These are phyloP conservation scores for Rhododendron ferrugineum DNA, from an alignment of 148 eudicot genomes.

Conservation along the genomic window DNA sequence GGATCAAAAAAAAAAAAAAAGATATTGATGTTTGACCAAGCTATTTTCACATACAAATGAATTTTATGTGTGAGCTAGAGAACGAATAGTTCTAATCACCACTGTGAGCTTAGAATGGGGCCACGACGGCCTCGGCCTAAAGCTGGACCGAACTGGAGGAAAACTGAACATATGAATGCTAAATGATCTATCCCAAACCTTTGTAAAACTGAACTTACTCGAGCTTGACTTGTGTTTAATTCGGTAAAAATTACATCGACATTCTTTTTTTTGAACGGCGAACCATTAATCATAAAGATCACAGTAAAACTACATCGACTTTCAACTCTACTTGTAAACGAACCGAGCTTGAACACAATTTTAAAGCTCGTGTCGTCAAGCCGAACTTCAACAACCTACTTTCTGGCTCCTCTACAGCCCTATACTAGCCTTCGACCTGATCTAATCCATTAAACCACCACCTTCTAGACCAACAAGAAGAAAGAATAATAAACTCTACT, in stretches of 20 bases:
- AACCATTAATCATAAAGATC: not conserved
- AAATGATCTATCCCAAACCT: not conserved
- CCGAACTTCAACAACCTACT: not conserved
- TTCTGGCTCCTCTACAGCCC: not conserved
- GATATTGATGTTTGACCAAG: not conserved
- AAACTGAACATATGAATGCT: not conserved
- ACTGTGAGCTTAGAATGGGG: not conserved
- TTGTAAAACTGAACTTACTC: not conserved
- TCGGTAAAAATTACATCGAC: not conserved
- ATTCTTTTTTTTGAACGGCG: not conserved
- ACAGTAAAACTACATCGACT: not conserved
- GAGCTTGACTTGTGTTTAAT: not conserved
- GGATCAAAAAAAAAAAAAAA: too few species aligned
- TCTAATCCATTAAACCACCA: not conserved
- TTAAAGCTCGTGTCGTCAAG: not conserved
- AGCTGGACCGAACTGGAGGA: not conserved
- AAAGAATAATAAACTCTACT: not conserved
- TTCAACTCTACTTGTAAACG: not conserved
- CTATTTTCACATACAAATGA: not conserved
- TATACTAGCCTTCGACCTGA: not conserved
- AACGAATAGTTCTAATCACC: not conserved
- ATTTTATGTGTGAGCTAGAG: not conserved
- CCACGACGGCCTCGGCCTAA: not conserved
- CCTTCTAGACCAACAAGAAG: not conserved
- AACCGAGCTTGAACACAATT: not conserved